phyloP scores from a whole-genome alignment of 768 basidiomycete species.

The Lentinus brumalis region DNA sequence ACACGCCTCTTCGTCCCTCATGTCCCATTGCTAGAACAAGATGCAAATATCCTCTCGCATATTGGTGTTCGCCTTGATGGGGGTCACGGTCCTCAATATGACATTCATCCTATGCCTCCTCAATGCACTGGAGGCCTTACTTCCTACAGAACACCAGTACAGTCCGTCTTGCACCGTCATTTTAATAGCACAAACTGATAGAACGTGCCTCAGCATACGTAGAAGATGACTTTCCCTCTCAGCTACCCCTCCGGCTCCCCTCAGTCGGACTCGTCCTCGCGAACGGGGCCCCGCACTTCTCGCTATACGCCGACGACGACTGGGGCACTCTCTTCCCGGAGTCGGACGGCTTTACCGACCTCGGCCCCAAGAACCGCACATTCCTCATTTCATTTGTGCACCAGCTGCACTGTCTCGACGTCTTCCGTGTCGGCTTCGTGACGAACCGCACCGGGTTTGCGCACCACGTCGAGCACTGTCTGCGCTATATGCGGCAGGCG shows the following conservation, averaged over 20 bases:
- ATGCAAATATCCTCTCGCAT: no score
- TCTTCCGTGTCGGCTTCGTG: slow-evolving; percentile 25
- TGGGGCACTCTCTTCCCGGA: slow-evolving; percentile 37
- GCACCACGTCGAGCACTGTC: slow-evolving; percentile 30
- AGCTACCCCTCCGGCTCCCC: slow-evolving; percentile 34
- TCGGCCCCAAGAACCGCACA: slow-evolving; percentile 16
- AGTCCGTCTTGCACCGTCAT: no score
- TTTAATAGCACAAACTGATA: no score
- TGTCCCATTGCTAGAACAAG: no score
- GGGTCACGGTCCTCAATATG: no score
- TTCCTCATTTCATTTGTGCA: slow-evolving; percentile 29
- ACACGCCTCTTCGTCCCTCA: no score
- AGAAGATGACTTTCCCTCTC: slow-evolving; percentile 33
- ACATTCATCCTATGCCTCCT: no score
- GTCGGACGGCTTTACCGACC: slow-evolving; percentile 11
- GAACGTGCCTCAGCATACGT: slow-evolving; percentile 25
- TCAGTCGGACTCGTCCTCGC: slow-evolving; percentile 32
- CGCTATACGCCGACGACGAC: slow-evolving; percentile 36
- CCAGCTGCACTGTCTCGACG: slow-evolving; percentile 33
- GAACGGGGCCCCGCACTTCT: slow-evolving; percentile 30
- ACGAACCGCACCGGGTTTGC: slow-evolving; percentile 11
- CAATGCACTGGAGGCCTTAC: no score
- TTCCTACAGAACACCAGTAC: no score
- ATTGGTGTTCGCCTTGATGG: no score
- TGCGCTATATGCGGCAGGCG: slow-evolving; percentile 29